Conservation (phyloP, 1,139 yeast genomes). For the Waltiozyma sp. region DNA sequence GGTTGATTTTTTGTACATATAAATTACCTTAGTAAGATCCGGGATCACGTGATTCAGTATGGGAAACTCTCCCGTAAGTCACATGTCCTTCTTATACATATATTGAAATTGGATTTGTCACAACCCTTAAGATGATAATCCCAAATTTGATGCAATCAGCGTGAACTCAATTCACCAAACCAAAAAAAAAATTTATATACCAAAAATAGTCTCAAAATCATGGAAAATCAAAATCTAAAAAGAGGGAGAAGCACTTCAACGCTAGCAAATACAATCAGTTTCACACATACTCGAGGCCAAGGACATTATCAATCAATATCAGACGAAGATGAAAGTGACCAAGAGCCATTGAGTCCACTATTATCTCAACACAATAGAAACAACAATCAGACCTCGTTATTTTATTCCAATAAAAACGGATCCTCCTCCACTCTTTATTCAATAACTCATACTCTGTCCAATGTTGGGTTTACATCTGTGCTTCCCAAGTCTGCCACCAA, state of each 20-base stretch:
- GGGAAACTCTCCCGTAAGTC: background rate
- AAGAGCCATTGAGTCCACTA: background rate
- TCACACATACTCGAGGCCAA: conserved; percentile 12
- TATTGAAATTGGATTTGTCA: too few species aligned
- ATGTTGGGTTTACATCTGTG: conserved; percentile 16
- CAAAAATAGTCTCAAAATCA: too few species aligned
- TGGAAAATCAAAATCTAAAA: background rate
- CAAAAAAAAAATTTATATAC: too few species aligned
- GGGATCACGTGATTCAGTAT: background rate
- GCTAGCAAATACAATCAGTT: conserved; percentile 15
- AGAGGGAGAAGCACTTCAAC: conserved; percentile 17
- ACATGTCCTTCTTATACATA: too few species aligned
- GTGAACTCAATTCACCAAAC: too few species aligned
- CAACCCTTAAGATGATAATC: too few species aligned
- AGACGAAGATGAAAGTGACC: conserved; percentile 3
- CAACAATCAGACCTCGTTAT: conserved; percentile 3
- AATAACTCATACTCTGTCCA: conserved; percentile 15
- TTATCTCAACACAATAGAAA: background rate
- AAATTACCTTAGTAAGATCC: background rate
- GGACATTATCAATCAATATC: conserved; percentile 1
- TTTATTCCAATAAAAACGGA: conserved; percentile 8
- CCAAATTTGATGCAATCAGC: too few species aligned
- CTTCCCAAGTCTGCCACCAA: conserved; percentile 4
- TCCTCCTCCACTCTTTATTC: conserved; percentile 17
- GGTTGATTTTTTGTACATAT: background rate